A percentile compares a stretch with the other conserved stretches of the same genome.
phyloP scores from a whole-genome alignment of 495 filamentous ascomycete species.

The Parmelia sp. region DNA sequence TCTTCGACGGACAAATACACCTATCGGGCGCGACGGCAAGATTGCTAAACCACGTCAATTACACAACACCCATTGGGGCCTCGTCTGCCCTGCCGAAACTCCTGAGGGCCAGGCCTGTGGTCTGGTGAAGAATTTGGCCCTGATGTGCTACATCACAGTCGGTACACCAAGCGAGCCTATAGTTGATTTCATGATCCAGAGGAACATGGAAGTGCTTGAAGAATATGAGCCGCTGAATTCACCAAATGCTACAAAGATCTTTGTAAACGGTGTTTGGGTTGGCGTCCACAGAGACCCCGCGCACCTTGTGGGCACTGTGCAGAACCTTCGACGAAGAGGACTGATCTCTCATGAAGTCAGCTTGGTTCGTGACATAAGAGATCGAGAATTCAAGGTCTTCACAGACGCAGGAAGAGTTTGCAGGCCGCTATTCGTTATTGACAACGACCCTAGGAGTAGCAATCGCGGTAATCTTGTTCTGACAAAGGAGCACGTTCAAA shows the following conservation, averaged over 20 bases:
- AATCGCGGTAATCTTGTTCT: slow-evolving; percentile 73
- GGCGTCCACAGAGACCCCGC: slow-evolving; percentile 80
- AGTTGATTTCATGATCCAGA: slow-evolving; percentile 86
- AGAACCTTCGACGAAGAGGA: slow-evolving; percentile 66
- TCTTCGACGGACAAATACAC: slow-evolving; percentile 93
- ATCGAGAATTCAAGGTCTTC: slow-evolving; percentile 97
- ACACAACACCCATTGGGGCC: slow-evolving; percentile 97
- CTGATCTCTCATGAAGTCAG: slow-evolving; percentile 85
- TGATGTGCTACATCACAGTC: slow-evolving; percentile 97
- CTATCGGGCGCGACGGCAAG: slow-evolving; percentile 95
- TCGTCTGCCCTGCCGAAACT: slow-evolving; percentile 96
- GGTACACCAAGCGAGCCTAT: slow-evolving; percentile 85
- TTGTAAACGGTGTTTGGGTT: slow-evolving; percentile 97
- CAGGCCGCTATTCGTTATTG: slow-evolving; percentile 84
- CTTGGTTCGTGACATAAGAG: slow-evolving; percentile 88
- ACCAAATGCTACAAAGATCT: slow-evolving; percentile 93
- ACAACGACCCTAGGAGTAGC: slow-evolving; percentile 61
- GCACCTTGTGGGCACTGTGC: slow-evolving; percentile 69
- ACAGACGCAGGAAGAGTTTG: slow-evolving; percentile 94
- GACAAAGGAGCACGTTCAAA: slow-evolving; percentile 69
- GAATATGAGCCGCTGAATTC: slow-evolving; percentile 87
- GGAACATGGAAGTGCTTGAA: slow-evolving; percentile 92
- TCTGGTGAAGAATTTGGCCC: slow-evolving; percentile 92
- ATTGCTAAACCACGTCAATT: slow-evolving; percentile 96
- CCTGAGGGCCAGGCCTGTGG: slow-evolving; percentile 98